Evolutionary conservation across 805 yeast species (phyloP), one percentile per base, ranked within the genome.

Genomic region (Barnettozyma sucrosica): DNA sequence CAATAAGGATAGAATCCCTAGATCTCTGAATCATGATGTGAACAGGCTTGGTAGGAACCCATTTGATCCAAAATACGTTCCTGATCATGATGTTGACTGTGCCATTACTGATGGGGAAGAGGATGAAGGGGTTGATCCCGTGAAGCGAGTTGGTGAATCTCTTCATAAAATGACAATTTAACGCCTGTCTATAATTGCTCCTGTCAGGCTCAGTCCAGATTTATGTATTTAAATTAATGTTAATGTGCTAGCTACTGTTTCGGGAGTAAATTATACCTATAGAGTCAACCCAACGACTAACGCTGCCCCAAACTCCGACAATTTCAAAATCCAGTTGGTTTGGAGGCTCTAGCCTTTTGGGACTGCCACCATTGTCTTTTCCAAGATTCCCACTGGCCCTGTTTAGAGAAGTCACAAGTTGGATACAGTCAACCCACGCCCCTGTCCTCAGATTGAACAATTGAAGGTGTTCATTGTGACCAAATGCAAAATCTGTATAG

Each of bases 361-460:
- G 61, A 4, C 83, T 75, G 9, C 85, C 84, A 7, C 97, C 97
- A 7, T 72, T 71, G 1, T 67, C 61, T 43, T 85, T 85, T 13
- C 97, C 97, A 54, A 69, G 76, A 72, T 78, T 66, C 2, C 72
- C 73, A 36, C 84, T 76, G 1, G 69, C 56, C 51, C 81, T 70
- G 2, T 84, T 85, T 4, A 61, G 60, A 48, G 67, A 69, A 3
- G 95, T 85, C 18, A 80, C 71, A 30, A 93, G 68, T 60, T 86
- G 93, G 20, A 88, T 68, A 1, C 84, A 96, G 69, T 93, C 98
- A 5, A 93, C 71, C 97, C 98, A 93, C 2, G 74, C 80, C 10
- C 98, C 98, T 37, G 80, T 71, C 53, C 95, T 72, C 41, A 89
- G 67, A 38, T 75, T 71, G 46, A 90, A 68, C 23, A 83, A 84